Percentiles rank a stretch among this genome's conserved stretches.
These are phyloP conservation scores for Barbarea vulgaris DNA, from an alignment of 345 rosid species.

Conservation along the genomic window DNA sequence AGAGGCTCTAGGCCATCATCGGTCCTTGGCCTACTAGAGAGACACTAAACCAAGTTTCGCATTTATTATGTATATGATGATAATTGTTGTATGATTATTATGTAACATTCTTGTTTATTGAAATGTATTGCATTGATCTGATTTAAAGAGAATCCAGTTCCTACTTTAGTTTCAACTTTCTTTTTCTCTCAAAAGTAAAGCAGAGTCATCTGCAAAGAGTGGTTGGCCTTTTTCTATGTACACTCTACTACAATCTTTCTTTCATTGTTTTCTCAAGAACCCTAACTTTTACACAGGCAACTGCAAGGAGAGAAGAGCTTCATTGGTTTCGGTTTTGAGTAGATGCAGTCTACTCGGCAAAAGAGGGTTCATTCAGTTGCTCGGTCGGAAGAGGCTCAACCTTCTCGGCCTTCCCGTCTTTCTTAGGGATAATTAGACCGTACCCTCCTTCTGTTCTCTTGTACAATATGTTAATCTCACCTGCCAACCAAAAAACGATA, in stretches of 20 bases:
- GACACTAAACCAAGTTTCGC: not conserved
- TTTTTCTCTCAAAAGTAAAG: constrained; percentile 13
- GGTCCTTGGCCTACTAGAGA: not conserved
- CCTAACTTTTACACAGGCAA: constrained; percentile 9
- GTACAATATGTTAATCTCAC: constrained; percentile 88
- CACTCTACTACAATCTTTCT: not conserved
- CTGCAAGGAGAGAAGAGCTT: constrained; percentile 20
- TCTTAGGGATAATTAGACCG: constrained; percentile 85
- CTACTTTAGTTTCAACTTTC: not conserved
- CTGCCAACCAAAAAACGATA: constrained; percentile 42
- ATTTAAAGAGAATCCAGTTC: not conserved
- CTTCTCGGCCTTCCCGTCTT: constrained; percentile 56
- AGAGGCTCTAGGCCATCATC: not conserved
- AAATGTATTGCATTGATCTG: constrained; percentile 6
- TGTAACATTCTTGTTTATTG: constrained; percentile 27
- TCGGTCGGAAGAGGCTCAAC: constrained; percentile 63
- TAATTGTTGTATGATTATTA: constrained; percentile 27
- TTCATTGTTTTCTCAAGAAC: constrained; percentile 23
- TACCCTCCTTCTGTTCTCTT: constrained; percentile 87
- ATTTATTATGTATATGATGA: constrained; percentile 24
- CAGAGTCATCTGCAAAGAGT: constrained; percentile 19
- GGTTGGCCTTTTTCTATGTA: constrained; percentile 9
- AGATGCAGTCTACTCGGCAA: constrained; percentile 45
- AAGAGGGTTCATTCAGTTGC: constrained; percentile 55
- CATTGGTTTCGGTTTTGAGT: not conserved